Conservation (phyloP, 2,329 filamentous ascomycete genomes). For the Stachybotrys chartarum region DNA sequence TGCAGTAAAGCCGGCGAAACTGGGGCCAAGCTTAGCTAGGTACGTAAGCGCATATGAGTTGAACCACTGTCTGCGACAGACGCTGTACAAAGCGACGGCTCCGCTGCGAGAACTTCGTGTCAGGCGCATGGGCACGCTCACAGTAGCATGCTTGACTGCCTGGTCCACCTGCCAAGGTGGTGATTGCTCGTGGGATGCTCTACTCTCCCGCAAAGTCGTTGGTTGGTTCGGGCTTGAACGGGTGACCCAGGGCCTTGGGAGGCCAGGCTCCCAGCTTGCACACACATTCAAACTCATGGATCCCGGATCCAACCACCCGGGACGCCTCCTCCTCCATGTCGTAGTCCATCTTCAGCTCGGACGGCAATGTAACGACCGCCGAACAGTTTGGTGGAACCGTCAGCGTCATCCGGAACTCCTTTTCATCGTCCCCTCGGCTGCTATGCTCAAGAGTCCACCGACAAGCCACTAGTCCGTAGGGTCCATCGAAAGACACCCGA, state of each 20-base stretch:
- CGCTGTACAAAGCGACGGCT: too few relatives aligned
- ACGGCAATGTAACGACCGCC: conserved; percentile 3
- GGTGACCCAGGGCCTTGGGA: conserved; percentile 5
- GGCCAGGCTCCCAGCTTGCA: conserved; percentile 2
- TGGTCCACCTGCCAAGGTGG: too few relatives aligned
- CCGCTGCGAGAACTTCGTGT: too few relatives aligned
- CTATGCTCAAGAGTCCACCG: background rate
- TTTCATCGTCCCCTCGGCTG: too few relatives aligned
- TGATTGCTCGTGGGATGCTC: too few relatives aligned
- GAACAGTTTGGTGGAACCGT: conserved; percentile 3
- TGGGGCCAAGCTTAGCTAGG: too few relatives aligned
- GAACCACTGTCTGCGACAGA: too few relatives aligned
- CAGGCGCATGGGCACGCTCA: too few relatives aligned
- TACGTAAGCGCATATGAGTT: too few relatives aligned
- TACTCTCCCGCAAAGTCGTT: too few relatives aligned
- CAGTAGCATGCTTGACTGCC: too few relatives aligned
- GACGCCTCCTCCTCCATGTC: background rate
- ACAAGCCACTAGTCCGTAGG: conserved; percentile 3
- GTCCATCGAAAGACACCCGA: conserved; percentile 1
- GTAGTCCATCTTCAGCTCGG: background rate
- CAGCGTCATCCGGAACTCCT: conserved; percentile 2
- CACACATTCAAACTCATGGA: background rate
- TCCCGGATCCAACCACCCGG: background rate
- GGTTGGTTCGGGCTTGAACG: conserved; percentile 2
- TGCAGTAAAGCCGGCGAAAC: too few relatives aligned